Conservation (phyloP, 441 rosid species). For the Iberis amara region DNA sequence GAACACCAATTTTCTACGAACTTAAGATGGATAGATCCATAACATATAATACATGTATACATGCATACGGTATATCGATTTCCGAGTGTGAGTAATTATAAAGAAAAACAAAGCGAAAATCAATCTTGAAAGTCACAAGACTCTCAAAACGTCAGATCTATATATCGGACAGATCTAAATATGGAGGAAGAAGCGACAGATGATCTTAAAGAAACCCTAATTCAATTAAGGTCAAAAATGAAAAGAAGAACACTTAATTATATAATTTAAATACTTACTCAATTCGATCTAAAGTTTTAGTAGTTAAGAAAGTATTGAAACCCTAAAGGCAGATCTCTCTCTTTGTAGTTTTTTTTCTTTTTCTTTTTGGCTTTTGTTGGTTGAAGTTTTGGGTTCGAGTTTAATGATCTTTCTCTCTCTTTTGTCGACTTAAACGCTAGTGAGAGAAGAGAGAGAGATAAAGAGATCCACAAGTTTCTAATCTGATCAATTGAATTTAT, state of each 20-base stretch:
- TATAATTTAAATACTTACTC: slow-evolving; percentile 22
- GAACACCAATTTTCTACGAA: not conserved
- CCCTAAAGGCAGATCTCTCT: slow-evolving; percentile 27
- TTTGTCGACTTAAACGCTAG: slow-evolving; percentile 25
- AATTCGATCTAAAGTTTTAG: slow-evolving; percentile 19
- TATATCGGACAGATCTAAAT: slow-evolving; percentile 20
- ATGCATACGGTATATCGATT: no score
- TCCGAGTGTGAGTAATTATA: not conserved
- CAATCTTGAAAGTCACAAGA: not conserved
- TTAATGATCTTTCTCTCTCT: slow-evolving; percentile 31
- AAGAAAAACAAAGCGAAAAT: slow-evolving; percentile 1
- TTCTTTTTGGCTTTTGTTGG: slow-evolving; percentile 18
- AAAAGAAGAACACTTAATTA: slow-evolving; percentile 10
- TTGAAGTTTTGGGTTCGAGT: slow-evolving; percentile 29
- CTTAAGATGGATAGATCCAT: not conserved
- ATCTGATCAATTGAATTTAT: slow-evolving; percentile 26
- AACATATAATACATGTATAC: not conserved
- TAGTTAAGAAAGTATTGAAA: slow-evolving; percentile 17
- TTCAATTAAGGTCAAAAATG: not conserved
- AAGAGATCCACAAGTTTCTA: slow-evolving; percentile 22
- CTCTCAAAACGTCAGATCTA: slow-evolving; percentile 26
- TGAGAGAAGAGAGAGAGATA: slow-evolving; percentile 20
- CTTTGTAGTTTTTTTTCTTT: slow-evolving; percentile 20
- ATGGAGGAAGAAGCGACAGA: slow-evolving; percentile 4
- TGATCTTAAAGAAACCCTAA: slow-evolving; percentile 26